Evolutionary conservation across 139 green algal genomes (phyloP), one percentile per base, ranked within the genome.

Genomic region (Yamagishiella unicocca): DNA sequence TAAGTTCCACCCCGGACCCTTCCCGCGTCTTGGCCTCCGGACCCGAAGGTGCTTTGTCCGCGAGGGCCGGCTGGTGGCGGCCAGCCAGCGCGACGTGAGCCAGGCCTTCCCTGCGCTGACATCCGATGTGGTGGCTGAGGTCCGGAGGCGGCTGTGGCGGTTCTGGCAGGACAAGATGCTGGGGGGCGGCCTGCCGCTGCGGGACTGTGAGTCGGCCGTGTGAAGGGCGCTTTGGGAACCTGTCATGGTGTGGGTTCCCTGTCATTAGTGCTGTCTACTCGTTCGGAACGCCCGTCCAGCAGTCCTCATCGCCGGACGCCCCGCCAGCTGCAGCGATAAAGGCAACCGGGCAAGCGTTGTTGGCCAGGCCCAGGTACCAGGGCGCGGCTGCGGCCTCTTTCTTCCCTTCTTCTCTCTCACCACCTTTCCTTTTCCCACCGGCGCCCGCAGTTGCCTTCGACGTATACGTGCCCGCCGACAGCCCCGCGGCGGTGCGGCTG

Each of bases 51-150:
- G 94, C 90, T 99, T 99, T 87, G 95, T 99, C 35, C 64, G 55
- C 1, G 67, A n/a, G 0, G 71, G 91, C 19, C 37, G 22, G 22
- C 64, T 97, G 71, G 85, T 94, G 64, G 96, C 91, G 25, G 87
- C 95, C 33, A 94, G 89, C 68, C 97, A 99, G 93, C 84, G 97
- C 1, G 95, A 99, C 72, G 58, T 95, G 14, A 96, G 93, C 2
- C 91, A 96, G 87, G 87, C 92, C 64, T 97, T 92, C 38, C 90
- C 92, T 0, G 84, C 93, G 42, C 83, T 97, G 50, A 66, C 43
- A 8, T 24, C 19, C 8, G 80, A 33, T 5, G 62, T 58, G 45
- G 42, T 88, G 81, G 50, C 40, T n/a, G 46, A 83, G 0, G 43
- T 73, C 33, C 71, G 55, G 43, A 61, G 87, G 40, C 82, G 90